Percentiles rank a stretch among this genome's conserved stretches.
These are phyloP conservation scores for Globisporangium cylindrosporum DNA, from an alignment of 352 stramenopile species.

Conservation along the genomic window DNA sequence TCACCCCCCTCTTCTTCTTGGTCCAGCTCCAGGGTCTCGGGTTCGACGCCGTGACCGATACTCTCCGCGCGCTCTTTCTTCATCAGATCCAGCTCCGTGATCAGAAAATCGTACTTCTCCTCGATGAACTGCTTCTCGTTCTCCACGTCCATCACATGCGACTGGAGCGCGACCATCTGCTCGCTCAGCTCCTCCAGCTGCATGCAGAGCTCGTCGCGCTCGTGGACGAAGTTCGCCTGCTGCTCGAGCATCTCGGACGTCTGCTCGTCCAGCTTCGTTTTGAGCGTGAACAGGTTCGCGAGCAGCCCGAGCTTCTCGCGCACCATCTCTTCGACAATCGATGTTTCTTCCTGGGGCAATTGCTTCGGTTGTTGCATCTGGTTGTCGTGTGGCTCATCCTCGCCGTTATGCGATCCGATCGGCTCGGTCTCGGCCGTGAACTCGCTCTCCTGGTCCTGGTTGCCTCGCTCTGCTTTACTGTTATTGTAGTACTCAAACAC, in stretches of 20 bases:
- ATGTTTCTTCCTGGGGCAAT: constrained; percentile 6
- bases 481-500: constrained; percentile 1
- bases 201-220: constrained; percentile 17
- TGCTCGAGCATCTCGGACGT: constrained; percentile 17
- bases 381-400: neutral
- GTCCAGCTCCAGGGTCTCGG: neutral
- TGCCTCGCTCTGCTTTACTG: neutral
- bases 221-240: constrained; percentile 21
- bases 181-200: constrained; percentile 20
- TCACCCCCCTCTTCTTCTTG: neutral
- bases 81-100: constrained; percentile 29
- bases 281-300: constrained; percentile 26
- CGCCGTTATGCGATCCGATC: neutral
- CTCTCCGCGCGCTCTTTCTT: constrained; percentile 20
- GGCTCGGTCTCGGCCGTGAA: constrained; percentile 8
- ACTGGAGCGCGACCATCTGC: constrained; percentile 9
- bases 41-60: neutral
- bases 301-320: constrained; percentile 24
- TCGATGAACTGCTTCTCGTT: constrained; percentile 34
- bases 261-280: constrained; percentile 20
- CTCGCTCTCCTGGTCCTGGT: constrained; percentile 12
- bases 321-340: constrained; percentile 18
- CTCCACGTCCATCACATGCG: constrained; percentile 19
- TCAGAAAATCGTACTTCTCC: constrained; percentile 35
- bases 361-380: neutral